Evolutionary conservation across 768 basidiomycete species (phyloP), one percentile per base, ranked within the genome.

Genomic region (Lactifluus subvellereus): DNA sequence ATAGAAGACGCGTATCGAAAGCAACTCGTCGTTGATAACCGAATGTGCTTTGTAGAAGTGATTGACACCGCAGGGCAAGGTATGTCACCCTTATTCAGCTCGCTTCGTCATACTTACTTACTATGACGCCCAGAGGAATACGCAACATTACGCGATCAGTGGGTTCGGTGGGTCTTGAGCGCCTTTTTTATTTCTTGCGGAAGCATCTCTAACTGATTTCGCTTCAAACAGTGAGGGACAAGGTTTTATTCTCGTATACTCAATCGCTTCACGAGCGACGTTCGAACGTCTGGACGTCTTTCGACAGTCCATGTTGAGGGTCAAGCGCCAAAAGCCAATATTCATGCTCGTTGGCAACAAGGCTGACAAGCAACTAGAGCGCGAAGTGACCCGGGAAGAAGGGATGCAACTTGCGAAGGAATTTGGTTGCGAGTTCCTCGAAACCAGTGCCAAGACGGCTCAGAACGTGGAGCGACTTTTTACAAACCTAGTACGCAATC

Each of bases 1-100:
- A 98, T 98, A 84, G 94, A 98, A 77, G 94, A 97, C 74, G 94
- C 94, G 66, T 97, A 98, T 77, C 84, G 94, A 71, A 96, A 95
- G 75, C 93, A 94, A 73, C 83, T 94, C 69, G 86, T 94, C 60
- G 93, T 97, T 67, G 94, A 96, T 76, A 93, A 94, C 72, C 84
- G 87, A 69, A 94, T 94, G 85, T 95, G 93, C 77, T 89, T 94
- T 74, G 85, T 98, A 68, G 94, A 98, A 75, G 92, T 98, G 66
- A 91, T 98, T 74, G 94, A 98, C 77, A 97, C 95, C 69, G 95
- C 95, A 54, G 94, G 94, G 35, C 94, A 98, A 85, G 94, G 94
- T 94, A 71, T 66, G 85, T 77, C 22, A 58, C 35, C 53, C 14
- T 20, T 54, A 54, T 22, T 59, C 53, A 59, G 37, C 48, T 55